A percentile compares a stretch with the other conserved stretches of the same genome.
Evolutionary conservation across 1,284 basidiomycete species (phyloP).

Genomic region (Limonomyces culmigenus): DNA sequence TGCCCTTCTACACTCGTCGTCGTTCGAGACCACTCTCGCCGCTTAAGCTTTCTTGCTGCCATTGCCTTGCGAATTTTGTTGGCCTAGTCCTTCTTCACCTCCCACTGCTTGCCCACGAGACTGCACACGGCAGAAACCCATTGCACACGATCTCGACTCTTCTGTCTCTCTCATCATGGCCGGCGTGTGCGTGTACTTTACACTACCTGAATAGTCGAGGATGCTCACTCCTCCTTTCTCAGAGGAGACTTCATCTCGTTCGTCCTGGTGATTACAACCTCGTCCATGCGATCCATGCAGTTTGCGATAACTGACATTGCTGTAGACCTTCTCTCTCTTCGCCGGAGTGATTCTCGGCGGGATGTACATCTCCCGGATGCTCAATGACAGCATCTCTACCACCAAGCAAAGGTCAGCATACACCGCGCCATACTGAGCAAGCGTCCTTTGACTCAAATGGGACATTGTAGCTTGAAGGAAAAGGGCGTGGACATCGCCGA

Average conservation of each 20-base stretch:
- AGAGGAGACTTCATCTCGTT: not conserved
- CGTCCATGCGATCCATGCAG: not conserved
- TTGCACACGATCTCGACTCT: too few relatives aligned
- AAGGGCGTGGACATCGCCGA: conserved; percentile 35
- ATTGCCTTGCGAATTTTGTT: too few relatives aligned
- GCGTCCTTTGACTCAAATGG: not conserved
- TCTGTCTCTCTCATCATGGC: too few relatives aligned
- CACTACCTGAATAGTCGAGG: too few relatives aligned
- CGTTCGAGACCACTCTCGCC: too few relatives aligned
- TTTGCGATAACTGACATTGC: not conserved
- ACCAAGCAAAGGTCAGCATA: not conserved
- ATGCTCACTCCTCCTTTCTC: too few relatives aligned
- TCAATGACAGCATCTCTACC: not conserved
- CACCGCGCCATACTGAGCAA: not conserved
- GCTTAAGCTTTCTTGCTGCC: too few relatives aligned
- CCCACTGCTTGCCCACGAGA: too few relatives aligned
- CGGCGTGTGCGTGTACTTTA: too few relatives aligned
- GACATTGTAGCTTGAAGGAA: conserved; percentile 27
- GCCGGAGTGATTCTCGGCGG: not conserved
- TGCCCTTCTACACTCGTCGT: too few relatives aligned
- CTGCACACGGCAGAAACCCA: too few relatives aligned
- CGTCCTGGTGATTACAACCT: not conserved
- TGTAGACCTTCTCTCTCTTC: not conserved
- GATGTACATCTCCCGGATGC: not conserved
- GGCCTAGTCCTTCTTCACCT: too few relatives aligned